Evolutionary conservation across 169 alveolate species (phyloP), one percentile per base, ranked within the genome.

Genomic region (Plasmodium malariae): DNA sequence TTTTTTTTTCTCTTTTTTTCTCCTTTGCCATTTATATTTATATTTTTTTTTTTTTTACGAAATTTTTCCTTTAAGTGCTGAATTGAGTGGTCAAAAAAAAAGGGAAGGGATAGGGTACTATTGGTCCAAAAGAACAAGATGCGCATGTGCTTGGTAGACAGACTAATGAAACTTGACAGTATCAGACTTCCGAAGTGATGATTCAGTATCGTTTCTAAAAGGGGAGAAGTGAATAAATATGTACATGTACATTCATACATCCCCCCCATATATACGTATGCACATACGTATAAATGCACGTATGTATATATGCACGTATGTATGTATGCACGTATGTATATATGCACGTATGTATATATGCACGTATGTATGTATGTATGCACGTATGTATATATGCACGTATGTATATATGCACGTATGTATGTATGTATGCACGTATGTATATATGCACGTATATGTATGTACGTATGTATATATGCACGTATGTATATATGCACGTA

Each of bases 81-180:
- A 32, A 78, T 78, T 21, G 55, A 34, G 11, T 78, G 49, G 24
- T 55, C 63, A 36, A 30, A 62, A 57, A 78, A 78, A 55, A 78
- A 78, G n/a, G 89, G 89, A 3, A 78, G 69, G 6, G 89, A 78
- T 40, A 78, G 37, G 19, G 89, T 78, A 43, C 76, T 78, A 30
- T 78, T 78, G 26, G 55, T 55, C 89, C 89, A 78, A 63, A 78
- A 78, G 62, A 78, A 78, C 21, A 78, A 24, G 48, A 78, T 70
- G 9, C 89, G 89, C 9, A 78, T 36, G 49, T 45, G 76, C 69
- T 78, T 78, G 1, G 62, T 62, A 28, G 45, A 45, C 4, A 78
- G 14, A 40, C 63, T 78, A 37, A 78, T 49, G 63, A 78, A 78
- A 55, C 89, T 78, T 68, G 89, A 78, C 48, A 78, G 36, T 34